Base-by-base conservation (phyloP, 2,329 filamentous ascomycete genomes). In the Sclerotinia sclerotiorum region DNA sequence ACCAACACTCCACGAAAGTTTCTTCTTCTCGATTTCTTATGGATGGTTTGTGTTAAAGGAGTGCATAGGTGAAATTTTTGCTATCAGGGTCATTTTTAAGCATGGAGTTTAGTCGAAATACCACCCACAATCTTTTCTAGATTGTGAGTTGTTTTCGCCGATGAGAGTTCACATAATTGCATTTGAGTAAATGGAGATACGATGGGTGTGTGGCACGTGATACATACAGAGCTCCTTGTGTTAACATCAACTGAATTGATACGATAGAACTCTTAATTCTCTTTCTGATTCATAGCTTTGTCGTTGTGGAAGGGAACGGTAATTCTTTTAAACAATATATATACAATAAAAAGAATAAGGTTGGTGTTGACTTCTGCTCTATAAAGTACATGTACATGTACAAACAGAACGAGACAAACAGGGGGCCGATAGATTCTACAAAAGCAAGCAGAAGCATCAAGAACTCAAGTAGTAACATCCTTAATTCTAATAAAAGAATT, bases 31-130 rank as follows among this genome's bases (percentile, higher is more conserved):
- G 49, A 52, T 68, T 46, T 68, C 69, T 76, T 74, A 72, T 69
- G 74, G 76, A 76, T 73, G 75, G 74, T n/a, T 76, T 76, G 49
- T 69, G 72, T 73, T 72, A 54, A 35, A 69, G 70, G 73, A 52
- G 66, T 66, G 52, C 63, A 56, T 58, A 10, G 58, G 58, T 62
- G 44, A 48, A 24, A 19, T 61, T 24, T 39, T 62, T 51, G 29
- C 15, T 62, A 51, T 62, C 58, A 24, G 58, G 46, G 46, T 62
- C 19, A 19, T n/a, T 56, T 35, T 19, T 27, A 48, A 49, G 44
- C 58, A 51, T 62, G 58, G 58, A 49, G 58, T 62, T 62, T 62
- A 49, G 11, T 35, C 46, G 46, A 62, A 62, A 51, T 62, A 51
- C 15, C 58, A 49, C 21, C 21, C 46, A 17, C 58, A 39, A 24